Conservation (phyloP, 2,329 filamentous ascomycete genomes). For the Cladosporium oxysporum region DNA sequence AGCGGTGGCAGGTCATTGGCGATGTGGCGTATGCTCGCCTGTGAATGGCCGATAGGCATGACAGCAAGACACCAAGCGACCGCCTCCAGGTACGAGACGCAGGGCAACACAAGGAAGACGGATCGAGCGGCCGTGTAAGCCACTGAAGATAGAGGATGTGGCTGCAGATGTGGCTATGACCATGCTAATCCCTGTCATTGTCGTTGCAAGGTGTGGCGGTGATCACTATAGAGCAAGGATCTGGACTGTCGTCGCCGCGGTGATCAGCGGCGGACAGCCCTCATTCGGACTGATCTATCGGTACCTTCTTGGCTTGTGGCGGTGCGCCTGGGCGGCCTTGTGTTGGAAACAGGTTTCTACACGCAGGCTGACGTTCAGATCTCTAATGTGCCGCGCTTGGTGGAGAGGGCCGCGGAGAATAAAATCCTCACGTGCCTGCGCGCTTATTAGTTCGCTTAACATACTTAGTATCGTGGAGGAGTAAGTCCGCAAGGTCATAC, state of each 20-base stretch:
- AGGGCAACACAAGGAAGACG: slow-evolving; percentile 9
- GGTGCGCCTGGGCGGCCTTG: neutral
- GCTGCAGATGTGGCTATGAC: slow-evolving; percentile 7
- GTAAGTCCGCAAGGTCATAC: neutral
- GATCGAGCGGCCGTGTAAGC: slow-evolving; percentile 10
- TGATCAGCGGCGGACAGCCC: neutral
- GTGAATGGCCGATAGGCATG: slow-evolving; percentile 11
- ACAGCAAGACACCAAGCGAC: slow-evolving; percentile 8
- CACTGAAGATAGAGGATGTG: neutral
- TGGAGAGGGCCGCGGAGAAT: neutral
- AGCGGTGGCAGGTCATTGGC: slow-evolving; percentile 9
- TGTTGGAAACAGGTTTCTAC: slow-evolving; percentile 10
- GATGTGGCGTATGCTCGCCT: neutral
- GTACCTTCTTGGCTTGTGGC: slow-evolving; percentile 3
- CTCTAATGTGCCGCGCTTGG: neutral
- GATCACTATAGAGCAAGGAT: slow-evolving; percentile 5
- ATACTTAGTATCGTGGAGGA: neutral
- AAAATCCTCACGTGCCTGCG: neutral
- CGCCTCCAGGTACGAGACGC: slow-evolving; percentile 6
- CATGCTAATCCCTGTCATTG: neutral
- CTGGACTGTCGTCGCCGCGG: neutral
- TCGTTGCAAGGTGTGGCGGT: slow-evolving; percentile 6
- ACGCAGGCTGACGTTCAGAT: neutral
- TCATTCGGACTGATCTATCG: neutral
- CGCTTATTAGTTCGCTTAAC: neutral